These are phyloP conservation scores for Blastomyces gilchristii DNA, from an alignment of 2,329 filamentous ascomycete genomes.

Conservation along the genomic window DNA sequence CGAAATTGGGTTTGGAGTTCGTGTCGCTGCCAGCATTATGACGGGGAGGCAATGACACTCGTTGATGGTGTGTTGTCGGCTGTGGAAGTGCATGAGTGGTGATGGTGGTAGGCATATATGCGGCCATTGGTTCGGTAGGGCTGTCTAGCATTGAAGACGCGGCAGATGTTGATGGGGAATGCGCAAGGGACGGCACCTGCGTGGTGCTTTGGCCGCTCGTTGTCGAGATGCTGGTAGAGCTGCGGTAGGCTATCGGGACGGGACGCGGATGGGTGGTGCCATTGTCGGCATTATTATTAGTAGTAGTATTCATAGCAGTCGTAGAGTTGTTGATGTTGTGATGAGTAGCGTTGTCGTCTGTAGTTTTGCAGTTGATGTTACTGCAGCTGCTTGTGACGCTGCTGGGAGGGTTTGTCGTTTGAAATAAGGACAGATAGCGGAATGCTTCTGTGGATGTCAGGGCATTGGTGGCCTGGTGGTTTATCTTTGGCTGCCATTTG, in stretches of 20 bases:
- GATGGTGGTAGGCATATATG: constrained; percentile 12
- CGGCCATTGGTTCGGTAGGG: constrained; percentile 22
- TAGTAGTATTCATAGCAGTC: not conserved
- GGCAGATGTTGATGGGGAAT: constrained; percentile 31
- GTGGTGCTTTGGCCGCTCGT: constrained; percentile 16
- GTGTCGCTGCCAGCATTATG: not conserved
- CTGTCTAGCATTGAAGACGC: constrained; percentile 29
- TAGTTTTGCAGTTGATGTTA: not conserved
- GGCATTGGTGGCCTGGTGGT: constrained; percentile 18
- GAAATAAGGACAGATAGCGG: constrained; percentile 37
- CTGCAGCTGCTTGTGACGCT: not conserved
- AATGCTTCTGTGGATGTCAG: constrained; percentile 31
- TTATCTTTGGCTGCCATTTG: constrained; percentile 38
- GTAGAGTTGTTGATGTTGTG: not conserved
- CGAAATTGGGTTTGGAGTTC: not conserved
- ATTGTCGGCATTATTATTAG: not conserved
- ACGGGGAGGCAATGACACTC: constrained; percentile 21
- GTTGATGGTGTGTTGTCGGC: not conserved
- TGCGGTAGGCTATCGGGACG: constrained; percentile 10
- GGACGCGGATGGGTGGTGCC: constrained; percentile 16
- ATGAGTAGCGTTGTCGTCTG: not conserved
- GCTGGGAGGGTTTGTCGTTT: constrained; percentile 18
- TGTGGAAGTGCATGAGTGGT: not conserved
- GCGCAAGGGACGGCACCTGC: constrained; percentile 24
- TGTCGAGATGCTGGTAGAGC: constrained; percentile 6